phyloP scores from a whole-genome alignment of 2,329 filamentous ascomycete species.

The Trichoderma atrobrunneum region DNA sequence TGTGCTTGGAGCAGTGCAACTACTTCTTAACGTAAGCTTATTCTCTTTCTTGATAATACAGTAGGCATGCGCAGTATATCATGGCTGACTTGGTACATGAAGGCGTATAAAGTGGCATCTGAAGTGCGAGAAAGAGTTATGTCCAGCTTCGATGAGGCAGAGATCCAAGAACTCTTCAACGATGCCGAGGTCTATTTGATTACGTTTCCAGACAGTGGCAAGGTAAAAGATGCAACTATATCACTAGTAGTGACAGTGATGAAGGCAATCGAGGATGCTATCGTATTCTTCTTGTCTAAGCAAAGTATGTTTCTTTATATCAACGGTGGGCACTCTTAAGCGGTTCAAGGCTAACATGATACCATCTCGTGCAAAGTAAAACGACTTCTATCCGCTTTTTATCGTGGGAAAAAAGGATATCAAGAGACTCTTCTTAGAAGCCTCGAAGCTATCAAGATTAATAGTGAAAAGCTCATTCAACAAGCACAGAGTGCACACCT shows the following conservation, averaged over 20 bases:
- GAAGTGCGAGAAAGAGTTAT: not conserved
- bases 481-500: conserved; percentile 3
- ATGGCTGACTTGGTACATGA: not conserved
- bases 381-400: not conserved
- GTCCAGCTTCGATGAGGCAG: not conserved
- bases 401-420: not conserved
- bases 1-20: not conserved
- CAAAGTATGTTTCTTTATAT: not conserved
- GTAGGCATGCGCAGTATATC: not conserved
- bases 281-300: conserved; percentile 4
- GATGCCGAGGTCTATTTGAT: conserved; percentile 6
- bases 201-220: not conserved
- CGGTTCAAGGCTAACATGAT: not conserved
- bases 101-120: conserved; percentile 1
- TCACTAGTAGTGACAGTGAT: not conserved
- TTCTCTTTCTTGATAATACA: not conserved
- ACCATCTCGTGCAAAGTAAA: not conserved
- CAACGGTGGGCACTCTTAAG: not conserved
- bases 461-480: conserved; percentile 2
- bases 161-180: not conserved
- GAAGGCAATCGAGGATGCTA: conserved; percentile 6
- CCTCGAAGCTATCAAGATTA: not conserved
- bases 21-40: conserved; percentile 1
- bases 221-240: not conserved
- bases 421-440: not conserved